phyloP scores from a whole-genome alignment of 2,329 filamentous ascomycete species.

The Fusarium burgessii region DNA sequence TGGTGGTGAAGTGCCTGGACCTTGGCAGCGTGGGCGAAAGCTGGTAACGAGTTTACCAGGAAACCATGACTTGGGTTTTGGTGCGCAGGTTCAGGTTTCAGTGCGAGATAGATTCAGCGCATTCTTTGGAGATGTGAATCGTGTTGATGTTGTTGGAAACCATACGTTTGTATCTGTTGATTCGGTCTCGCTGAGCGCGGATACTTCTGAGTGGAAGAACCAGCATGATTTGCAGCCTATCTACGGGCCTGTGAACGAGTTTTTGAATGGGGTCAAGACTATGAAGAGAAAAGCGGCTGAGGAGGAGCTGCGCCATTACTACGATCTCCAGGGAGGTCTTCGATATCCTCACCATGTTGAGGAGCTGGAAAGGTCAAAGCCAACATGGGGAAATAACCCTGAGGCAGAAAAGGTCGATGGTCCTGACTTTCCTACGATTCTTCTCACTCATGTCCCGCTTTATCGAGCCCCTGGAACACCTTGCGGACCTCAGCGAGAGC shows the following conservation, averaged over 20 bases:
- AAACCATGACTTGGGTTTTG: conserved; percentile 96
- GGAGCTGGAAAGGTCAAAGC: conserved; percentile 63
- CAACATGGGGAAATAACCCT: conserved; percentile 31
- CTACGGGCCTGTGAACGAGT: conserved; percentile 81
- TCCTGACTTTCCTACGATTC: conserved; percentile 82
- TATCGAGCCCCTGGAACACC: conserved; percentile 85
- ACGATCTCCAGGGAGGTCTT: conserved; percentile 68
- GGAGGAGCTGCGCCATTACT: conserved; percentile 74
- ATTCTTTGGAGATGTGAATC: conserved; percentile 92
- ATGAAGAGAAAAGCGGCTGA: conserved; percentile 76
- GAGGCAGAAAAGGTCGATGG: conserved; percentile 58
- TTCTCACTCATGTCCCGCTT: conserved; percentile 91
- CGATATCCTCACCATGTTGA: conserved; percentile 70
- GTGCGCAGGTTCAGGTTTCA: conserved; percentile 81
- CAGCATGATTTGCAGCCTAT: conserved; percentile 69
- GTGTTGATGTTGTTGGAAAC: conserved; percentile 91
- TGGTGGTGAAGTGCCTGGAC: conserved; percentile 64
- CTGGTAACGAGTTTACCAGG: conserved; percentile 89
- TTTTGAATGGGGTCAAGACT: conserved; percentile 74
- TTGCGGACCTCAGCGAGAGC: conserved; percentile 88
- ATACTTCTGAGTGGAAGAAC: conserved; percentile 63
- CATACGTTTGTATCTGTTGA: conserved; percentile 96
- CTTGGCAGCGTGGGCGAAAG: conserved; percentile 76
- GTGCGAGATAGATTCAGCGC: conserved; percentile 86
- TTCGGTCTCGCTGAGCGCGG: conserved; percentile 86